A percentile compares a stretch with the other conserved stretches of the same genome.
Conservation (phyloP, 495 filamentous ascomycete genomes). For the Annulohypoxylon moriforme region DNA sequence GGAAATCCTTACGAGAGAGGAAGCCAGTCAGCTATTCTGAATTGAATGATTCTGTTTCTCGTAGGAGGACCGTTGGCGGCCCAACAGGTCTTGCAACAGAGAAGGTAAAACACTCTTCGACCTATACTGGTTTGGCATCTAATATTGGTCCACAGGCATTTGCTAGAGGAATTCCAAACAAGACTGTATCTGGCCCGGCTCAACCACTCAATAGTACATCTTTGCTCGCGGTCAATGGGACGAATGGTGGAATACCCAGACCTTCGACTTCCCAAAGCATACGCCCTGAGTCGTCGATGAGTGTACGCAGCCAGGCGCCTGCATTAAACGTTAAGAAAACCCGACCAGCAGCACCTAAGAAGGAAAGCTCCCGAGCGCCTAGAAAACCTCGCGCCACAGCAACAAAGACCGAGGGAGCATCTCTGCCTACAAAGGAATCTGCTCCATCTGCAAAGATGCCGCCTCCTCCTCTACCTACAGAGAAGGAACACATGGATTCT, state of each 20-base stretch:
- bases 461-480: conserved; percentile 10
- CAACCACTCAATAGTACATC: conserved; percentile 54
- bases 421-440: conserved; percentile 5
- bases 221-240: conserved; percentile 36
- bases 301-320: conserved; percentile 44
- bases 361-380: conserved; percentile 48
- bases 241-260: conserved; percentile 42
- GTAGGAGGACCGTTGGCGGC: conserved; percentile 75
- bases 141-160: conserved; percentile 43
- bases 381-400: conserved; percentile 61
- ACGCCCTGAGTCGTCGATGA: conserved; percentile 55
- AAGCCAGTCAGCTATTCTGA: conserved; percentile 69
- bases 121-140: not conserved
- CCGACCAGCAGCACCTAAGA: conserved; percentile 55
- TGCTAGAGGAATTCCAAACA: conserved; percentile 50
- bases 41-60: conserved; percentile 62
- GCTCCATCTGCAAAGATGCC: not conserved
- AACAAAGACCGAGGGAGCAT: conserved; percentile 53
- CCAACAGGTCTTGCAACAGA: conserved; percentile 59
- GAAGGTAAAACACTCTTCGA: conserved; percentile 51
- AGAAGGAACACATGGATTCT: not conserved
- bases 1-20: conserved; percentile 78
- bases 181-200: conserved; percentile 47
- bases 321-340: conserved; percentile 59
- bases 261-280: conserved; percentile 53